Evolutionary conservation across 768 basidiomycete genomes (phyloP), one percentile per base, ranked within the genome.

Genomic region (Austroboletus festivus): DNA sequence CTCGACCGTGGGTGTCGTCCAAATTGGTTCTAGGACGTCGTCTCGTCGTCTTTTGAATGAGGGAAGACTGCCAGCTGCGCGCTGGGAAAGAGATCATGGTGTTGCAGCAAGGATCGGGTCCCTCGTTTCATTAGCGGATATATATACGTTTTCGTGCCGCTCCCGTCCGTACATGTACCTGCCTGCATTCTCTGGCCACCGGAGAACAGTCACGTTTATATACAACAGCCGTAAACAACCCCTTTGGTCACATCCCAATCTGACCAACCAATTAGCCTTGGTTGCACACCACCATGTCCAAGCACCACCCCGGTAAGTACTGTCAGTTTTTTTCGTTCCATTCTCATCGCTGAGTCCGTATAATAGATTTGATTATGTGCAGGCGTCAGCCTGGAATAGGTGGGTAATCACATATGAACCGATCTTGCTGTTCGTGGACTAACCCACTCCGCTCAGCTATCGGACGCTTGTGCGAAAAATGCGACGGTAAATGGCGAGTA

Each of bases 381-480:
- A 79, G 95, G 68, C 86, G 93, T 49, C 94, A 98, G 70, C 88
- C 96, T 58, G 96, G 96, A 55, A 98, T 98, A 48, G 94, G 94
- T 91, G 58, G 56, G 83, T 69, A 46, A 10, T 24, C 6, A 26
- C 18, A 16, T 35, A 4, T 39, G 3, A 13, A 37, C 13, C n/a
- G 30, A 15, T 23, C 20, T 44, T 22, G 18, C 47, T 38, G 28
- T 45, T 50, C 10, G 52, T 55, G 55, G 18, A 62, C 43, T 24
- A 34, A 35, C 38, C 47, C 26, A 23, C 42, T 8, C 12, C 24
- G 48, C 19, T 16, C 57, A 96, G 96, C 96, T 40, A 96, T 98
- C 59, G 96, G 96, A 35, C 89, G 96, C 60, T 79, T 97, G 44
- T 99, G 96, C 69, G 96, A 99, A 73, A 97, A 97, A 69, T 97